Conservation (phyloP, 108 stramenopile genomes). For the Skeletonema grethae region DNA sequence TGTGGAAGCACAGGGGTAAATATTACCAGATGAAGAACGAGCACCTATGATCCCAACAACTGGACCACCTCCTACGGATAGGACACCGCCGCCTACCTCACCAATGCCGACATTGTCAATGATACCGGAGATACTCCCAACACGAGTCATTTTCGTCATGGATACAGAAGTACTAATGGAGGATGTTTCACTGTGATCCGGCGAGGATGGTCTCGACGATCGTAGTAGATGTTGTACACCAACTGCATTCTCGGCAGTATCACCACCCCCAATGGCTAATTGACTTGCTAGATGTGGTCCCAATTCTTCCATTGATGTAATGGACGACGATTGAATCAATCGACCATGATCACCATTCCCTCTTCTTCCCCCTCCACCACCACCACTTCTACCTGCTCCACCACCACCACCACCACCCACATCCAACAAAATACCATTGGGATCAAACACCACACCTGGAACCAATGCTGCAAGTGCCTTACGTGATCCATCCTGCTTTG, state of each 20-base stretch:
- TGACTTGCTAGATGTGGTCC: slow-evolving; percentile 74
- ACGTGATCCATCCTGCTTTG: slow-evolving; percentile 80
- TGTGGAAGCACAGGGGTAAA: slow-evolving; percentile 74
- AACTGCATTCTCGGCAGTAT: not conserved
- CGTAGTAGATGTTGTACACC: not conserved
- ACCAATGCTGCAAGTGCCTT: slow-evolving; percentile 64
- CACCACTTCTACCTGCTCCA: not conserved
- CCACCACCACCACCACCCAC: slow-evolving; percentile 25
- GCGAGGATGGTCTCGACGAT: slow-evolving; percentile 27
- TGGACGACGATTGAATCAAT: not conserved
- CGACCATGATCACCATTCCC: slow-evolving; percentile 4
- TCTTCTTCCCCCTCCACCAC: slow-evolving; percentile 1
- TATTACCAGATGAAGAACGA: slow-evolving; percentile 16
- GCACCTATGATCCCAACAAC: not conserved
- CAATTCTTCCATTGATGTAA: slow-evolving; percentile 46
- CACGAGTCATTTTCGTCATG: slow-evolving; percentile 25
- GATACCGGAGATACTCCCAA: slow-evolving; percentile 2
- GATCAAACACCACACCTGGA: slow-evolving; percentile 72
- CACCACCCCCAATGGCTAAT: slow-evolving; percentile 62
- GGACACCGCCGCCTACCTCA: not conserved
- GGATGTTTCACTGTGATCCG: slow-evolving; percentile 48
- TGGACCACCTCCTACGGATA: not conserved
- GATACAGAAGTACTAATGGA: slow-evolving; percentile 50
- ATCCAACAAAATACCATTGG: slow-evolving; percentile 66
- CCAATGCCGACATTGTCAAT: slow-evolving; percentile 29